Conservation (phyloP, 2,329 filamentous ascomycete genomes). For the Phoma sp. region DNA sequence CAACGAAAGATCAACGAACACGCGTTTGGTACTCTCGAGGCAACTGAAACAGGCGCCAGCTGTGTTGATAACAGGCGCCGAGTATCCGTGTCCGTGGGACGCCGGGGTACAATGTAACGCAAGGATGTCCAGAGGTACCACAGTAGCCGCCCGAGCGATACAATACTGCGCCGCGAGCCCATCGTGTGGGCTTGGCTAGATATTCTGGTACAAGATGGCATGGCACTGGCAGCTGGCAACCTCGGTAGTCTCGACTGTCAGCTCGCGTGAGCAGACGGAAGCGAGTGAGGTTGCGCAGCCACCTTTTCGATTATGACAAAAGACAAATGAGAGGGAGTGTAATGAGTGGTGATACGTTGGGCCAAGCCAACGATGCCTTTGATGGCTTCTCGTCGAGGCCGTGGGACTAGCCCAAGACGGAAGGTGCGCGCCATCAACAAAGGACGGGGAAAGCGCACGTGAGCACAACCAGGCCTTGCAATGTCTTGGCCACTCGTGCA, state of each 20-base stretch:
- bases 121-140: conserved; percentile 8
- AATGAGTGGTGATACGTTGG: conserved; percentile 3
- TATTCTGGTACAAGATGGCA: too few relatives aligned
- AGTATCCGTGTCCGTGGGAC: conserved; percentile 13
- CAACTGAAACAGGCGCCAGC: conserved; percentile 22
- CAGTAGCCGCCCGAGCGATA: conserved; percentile 12
- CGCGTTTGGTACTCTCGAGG: conserved; percentile 8
- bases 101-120: conserved; percentile 21
- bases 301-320: conserved; percentile 24
- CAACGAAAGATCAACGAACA: conserved; percentile 22
- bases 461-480: conserved; percentile 20
- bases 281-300: conserved; percentile 20
- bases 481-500: conserved; percentile 20
- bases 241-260: background rate
- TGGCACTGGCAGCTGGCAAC: background rate
- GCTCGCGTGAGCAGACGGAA: conserved; percentile 10
- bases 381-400: conserved; percentile 1
- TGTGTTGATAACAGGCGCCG: conserved; percentile 11
- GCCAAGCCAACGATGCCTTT: conserved; percentile 17
- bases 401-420: conserved; percentile 13
- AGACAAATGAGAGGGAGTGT: conserved; percentile 10
- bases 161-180: conserved; percentile 12
- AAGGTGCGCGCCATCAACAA: conserved; percentile 19
- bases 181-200: conserved; percentile 7
- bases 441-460: conserved; percentile 22